Base-by-base conservation (phyloP, 2,329 filamentous ascomycete species). In the Geosmithia putterillii region DNA sequence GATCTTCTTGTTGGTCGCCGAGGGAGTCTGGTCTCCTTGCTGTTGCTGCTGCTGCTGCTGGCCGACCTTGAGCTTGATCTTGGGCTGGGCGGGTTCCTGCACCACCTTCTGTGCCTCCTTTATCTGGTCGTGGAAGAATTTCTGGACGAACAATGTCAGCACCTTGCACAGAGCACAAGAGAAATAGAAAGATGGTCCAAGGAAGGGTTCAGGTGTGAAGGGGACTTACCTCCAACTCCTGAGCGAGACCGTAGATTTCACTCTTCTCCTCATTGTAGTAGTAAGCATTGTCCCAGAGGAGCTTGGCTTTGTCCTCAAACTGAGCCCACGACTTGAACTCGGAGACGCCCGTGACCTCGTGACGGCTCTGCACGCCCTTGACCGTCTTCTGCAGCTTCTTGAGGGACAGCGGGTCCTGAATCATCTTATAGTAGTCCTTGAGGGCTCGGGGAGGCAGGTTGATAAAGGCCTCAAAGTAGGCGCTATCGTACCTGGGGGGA, bases 251-350 rank as follows among this genome's bases (percentile, higher is more conserved):
- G 49, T 81, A 86, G 42, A 95, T 89, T 15, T 87, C 83, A 54
- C 89, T 95, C 4, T 83, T 85, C 56, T 95, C 88, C 59, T 95
- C 86, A 51, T 95, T 95, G 67, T 90, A 95, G 46, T 82, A 82
- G 54, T 80, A 83, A 0, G 88, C 87, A 60, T 95, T 95, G 41
- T 73, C 74, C 89, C 89, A 95, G 38, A 95, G 79, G 42, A 86
- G 72, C 53, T 80, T 84, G 12, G 86, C 73, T 54, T 85, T 84
- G 43, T 88, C 80, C 57, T 87, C 86, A 50, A 95, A 86, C 1
- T 79, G 73, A 45, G 79, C 73, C 89, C 89, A 95, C 42, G 69
- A 83, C 58, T 86, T 89, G 62, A 88, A 86, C 40, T 87, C 79
- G 41, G 70, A 79, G 4, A 71, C 54, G 2, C 74, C 74, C 0